Evolutionary conservation across 2,329 filamentous ascomycete genomes (phyloP), one percentile per base, ranked within the genome.

Genomic region (Xylaria arbuscula): DNA sequence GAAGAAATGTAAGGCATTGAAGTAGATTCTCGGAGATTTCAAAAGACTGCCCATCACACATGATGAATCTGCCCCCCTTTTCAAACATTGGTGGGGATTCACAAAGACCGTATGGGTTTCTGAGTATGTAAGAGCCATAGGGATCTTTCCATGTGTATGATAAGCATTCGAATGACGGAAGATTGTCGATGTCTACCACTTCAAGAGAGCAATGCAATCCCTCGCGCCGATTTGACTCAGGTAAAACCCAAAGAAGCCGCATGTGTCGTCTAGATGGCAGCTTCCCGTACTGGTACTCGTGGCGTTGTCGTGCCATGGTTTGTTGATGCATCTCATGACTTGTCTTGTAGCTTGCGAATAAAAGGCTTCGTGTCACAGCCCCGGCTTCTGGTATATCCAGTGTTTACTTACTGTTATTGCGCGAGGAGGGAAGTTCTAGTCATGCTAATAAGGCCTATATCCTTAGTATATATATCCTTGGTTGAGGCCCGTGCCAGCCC

Each of bases 91-190:
- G n/a, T n/a, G n/a, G n/a, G n/a, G n/a, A n/a, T n/a, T n/a, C n/a
- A n/a, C n/a, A n/a, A n/a, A n/a, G n/a, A n/a, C n/a, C n/a, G n/a
- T n/a, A n/a, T n/a, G n/a, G n/a, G 47, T 24, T 47, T 36, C 34
- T 5, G 34, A 36, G 34, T 36, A 36, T 36, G 34, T 5, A 36
- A 36, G 53, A n/a, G 65, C 62, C 9, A 65, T 24, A 56, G 66
- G 57, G 24, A n/a, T 68, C 62, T 11, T 61, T 24, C 66, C 66
- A 68, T 0, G 66, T 68, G 24, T 68, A 68, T 2, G 66, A 68
- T n/a, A 45, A 65, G 38, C 28, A 50, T 42, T 22, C 5, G 40
- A 8, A 45, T 3, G 3, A 45, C n/a, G 40, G 40, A 36, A 5
- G 34, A 36, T 17, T 45, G 5, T 17, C 9, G 13, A 45, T 6